Evolutionary conservation across 805 yeast species (phyloP).

Genomic region (Candida krabiensis): DNA sequence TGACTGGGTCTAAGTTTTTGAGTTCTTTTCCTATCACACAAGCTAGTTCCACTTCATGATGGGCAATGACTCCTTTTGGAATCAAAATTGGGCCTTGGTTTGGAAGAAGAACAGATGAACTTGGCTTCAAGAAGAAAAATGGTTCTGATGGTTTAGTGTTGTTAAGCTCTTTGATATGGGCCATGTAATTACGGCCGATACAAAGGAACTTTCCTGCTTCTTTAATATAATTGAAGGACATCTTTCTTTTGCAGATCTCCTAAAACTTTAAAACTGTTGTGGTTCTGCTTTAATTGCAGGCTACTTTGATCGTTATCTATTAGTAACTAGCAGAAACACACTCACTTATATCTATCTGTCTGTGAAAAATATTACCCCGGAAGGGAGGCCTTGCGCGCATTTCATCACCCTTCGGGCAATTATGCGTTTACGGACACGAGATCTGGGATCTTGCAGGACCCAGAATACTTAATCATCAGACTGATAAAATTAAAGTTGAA

Average conservation of each 20-base stretch:
- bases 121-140: slow-evolving; percentile 89
- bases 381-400: no score
- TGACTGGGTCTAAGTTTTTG: slow-evolving; percentile 55
- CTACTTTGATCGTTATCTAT: no score
- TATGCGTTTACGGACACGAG: no score
- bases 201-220: slow-evolving; percentile 80
- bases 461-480: no score
- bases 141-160: slow-evolving; percentile 83
- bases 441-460: no score
- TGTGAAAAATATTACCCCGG: no score
- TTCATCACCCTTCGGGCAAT: no score
- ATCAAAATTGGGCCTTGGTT: slow-evolving; percentile 74
- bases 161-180: slow-evolving; percentile 88
- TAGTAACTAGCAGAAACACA: no score
- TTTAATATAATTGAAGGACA: slow-evolving; percentile 54
- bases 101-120: slow-evolving; percentile 69
- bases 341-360: no score
- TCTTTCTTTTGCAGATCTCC: slow-evolving; percentile 15
- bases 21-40: slow-evolving; percentile 65
- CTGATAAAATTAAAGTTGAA: no score
- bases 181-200: slow-evolving; percentile 97
- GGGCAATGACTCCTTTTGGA: slow-evolving; percentile 78
- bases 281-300: no score
- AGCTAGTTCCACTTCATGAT: slow-evolving; percentile 94
- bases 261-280: slow-evolving; percentile 2